These are phyloP conservation scores for Rhodamnia rubescens DNA, from an alignment of 345 rosid species.

Conservation along the genomic window DNA sequence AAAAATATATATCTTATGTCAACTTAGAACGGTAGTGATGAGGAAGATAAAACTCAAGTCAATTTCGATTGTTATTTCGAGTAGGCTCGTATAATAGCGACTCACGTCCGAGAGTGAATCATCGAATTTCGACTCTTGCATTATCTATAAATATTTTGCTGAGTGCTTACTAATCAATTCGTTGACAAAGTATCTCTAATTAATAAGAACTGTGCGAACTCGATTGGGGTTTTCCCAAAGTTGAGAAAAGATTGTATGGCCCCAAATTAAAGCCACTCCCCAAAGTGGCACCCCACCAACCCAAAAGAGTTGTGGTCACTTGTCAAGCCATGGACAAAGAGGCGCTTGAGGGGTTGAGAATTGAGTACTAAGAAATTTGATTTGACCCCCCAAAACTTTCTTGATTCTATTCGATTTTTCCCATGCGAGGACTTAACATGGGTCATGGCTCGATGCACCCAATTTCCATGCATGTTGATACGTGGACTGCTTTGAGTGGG, in stretches of 20 bases:
- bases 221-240: conserved; percentile 2
- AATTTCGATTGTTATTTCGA: no score
- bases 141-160: no score
- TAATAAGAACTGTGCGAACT: no score
- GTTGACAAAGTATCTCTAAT: no score
- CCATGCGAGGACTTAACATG: background rate
- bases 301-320: background rate
- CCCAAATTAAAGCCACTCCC: conserved; percentile 31
- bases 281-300: conserved; percentile 10
- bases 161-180: no score
- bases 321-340: background rate
- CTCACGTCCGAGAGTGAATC: fast-evolving
- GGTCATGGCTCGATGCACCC: background rate
- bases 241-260: conserved; percentile 36
- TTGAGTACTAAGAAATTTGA: background rate
- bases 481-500: conserved; percentile 12
- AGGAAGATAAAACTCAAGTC: no score
- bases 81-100: no score
- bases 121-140: no score
- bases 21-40: no score
- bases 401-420: background rate
- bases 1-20: no score
- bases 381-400: background rate
- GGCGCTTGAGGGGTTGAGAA: conserved; percentile 2
- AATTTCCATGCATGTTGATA: background rate